Evolutionary conservation across 2,329 filamentous ascomycete genomes (phyloP), one percentile per base, ranked within the genome.

Genomic region (Verticillium tricorpus): DNA sequence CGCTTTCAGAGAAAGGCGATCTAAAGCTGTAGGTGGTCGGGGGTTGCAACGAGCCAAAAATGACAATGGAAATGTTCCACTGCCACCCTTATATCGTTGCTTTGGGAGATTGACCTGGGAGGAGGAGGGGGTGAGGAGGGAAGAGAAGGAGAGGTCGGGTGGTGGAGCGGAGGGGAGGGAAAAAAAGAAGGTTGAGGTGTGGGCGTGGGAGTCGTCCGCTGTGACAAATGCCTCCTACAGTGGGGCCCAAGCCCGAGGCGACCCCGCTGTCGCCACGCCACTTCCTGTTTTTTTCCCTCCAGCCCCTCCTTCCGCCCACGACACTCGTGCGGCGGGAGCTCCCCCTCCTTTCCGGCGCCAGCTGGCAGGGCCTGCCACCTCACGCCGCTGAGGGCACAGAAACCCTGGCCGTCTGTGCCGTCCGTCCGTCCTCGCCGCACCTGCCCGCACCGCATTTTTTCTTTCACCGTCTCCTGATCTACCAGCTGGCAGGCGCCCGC

Each of bases 61-160:
- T 71, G 71, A 76, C 75, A 77, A 75, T 71, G 71, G 70, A 66
- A 65, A 68, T 68, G 71, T 72, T 61, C 65, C 69, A 76, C 75
- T 76, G 75, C 69, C 74, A 71, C 73, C 73, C 74, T 70, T 71
- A 70, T 73, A 71, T 71, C 72, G 73, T 75, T 73, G 69, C 74
- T 75, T 70, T 70, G 68, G 65, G 60, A 50, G 28, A 31, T 28
- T 35, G 28, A 22, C 32, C 31, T 52, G 31, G 58, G 40, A 37
- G 59, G 52, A 60, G 60, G 64, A 60, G 56, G 57, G 58, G 61
- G 59, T 58, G 59, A 56, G 58, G 62, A 57, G 62, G 57, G 39
- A 64, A 35, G 39, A 60, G 59, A 56, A 55, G 52, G 50, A 40
- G 52, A 56, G 50, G n/a, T 52, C 35, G 28, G 28, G 52, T 45